Base-by-base conservation (phyloP, 78 protist genomes). In the Dictyostelium intermedium region DNA sequence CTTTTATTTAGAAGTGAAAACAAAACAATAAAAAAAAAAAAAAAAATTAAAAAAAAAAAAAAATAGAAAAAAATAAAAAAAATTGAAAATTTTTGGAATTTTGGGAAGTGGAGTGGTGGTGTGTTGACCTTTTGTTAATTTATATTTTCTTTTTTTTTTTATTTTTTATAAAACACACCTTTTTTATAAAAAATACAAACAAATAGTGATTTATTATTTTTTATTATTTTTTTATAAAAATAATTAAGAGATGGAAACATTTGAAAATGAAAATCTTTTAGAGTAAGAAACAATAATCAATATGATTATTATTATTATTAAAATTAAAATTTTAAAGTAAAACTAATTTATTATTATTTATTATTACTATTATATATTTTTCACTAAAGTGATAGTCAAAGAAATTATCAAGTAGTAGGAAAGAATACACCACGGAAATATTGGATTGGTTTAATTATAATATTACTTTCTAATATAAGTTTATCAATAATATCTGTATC, bases 391-490 rank as follows among this genome's bases (percentile, higher is more conserved):
- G 79, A 77, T 41, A 34, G 25, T 9, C 34, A 77, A n/a, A 77
- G 82, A 41, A 77, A 41, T 27, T 77, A 82, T 78, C 93, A 78
- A 89, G 47, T 89, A 2, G 94, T 89, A 0, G 94, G 94, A 32
- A 20, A 72, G 25, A 89, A 81, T 18, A 70, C 82, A 6, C 87
- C 94, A 10, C 82, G 87, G 72, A 60, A 76, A 72, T 89, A 79
- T 50, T 80, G 85, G 87, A 76, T 78, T 5, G 94, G 87, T 30
- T 27, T 89, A 37, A 8, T 72, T 13, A 63, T 89, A 66, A 80
- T 80, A 25, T 70, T 89, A 25, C 73, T 80, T 13, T 50, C 87
- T 43, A 89, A 78, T 35, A 78, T 80, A n/a, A 16, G 66, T 50
- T 43, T 80, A 53, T 78, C 94, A 3, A 89, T 89, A 30, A 72